Conservation (phyloP, 192 early-diverging fungal genomes). For the Gaertneriomyces sp. region DNA sequence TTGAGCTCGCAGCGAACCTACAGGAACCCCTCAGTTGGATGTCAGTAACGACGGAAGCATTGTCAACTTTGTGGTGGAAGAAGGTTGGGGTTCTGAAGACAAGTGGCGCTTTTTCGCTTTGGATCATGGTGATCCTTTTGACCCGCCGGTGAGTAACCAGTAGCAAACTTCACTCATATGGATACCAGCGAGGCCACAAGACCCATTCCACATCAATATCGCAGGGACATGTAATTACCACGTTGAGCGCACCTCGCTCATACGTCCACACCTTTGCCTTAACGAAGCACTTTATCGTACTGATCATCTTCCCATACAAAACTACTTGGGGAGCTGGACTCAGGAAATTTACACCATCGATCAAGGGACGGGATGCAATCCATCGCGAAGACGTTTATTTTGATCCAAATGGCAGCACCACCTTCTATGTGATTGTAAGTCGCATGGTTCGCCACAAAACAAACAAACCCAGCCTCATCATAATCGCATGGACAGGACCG, state of each 20-base stretch:
- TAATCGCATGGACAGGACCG: constrained; percentile 20
- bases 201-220: not conserved
- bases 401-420: constrained; percentile 18
- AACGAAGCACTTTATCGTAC: constrained; percentile 25
- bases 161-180: not conserved
- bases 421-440: constrained; percentile 34
- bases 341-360: not conserved
- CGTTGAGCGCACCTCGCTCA: constrained; percentile 11
- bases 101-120: constrained; percentile 25
- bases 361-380: not conserved
- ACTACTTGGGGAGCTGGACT: constrained; percentile 13
- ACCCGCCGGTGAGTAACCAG: constrained; percentile 23
- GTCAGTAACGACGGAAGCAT: constrained; percentile 1
- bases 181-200: not conserved
- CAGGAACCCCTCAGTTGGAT: not conserved
- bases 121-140: constrained; percentile 12
- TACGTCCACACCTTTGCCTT: constrained; percentile 24
- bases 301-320: constrained; percentile 27
- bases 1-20: not conserved
- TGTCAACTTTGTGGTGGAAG: constrained; percentile 26
- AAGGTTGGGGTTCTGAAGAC: not conserved
- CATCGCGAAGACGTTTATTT: constrained; percentile 11
- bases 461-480: not conserved
- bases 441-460: not conserved
- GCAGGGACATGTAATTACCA: constrained; percentile 20